Evolutionary conservation across 2,329 filamentous ascomycete genomes (phyloP).

Genomic region (Parastagonospora nodorum): DNA sequence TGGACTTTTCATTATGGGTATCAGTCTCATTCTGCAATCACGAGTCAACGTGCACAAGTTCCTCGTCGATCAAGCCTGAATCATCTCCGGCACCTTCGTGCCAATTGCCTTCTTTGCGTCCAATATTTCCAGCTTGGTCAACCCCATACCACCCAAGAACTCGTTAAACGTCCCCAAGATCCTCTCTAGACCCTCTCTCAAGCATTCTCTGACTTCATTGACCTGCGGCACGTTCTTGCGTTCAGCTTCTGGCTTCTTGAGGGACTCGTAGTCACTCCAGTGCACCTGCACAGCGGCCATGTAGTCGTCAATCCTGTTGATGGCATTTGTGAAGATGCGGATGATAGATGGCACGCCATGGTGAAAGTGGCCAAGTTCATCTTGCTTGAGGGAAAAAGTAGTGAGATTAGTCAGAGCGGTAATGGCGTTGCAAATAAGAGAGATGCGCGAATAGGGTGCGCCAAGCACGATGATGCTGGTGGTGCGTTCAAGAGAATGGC

Average conservation of each 20-base stretch:
- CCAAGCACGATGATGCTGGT: conserved; percentile 73
- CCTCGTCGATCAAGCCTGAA: conserved; percentile 8
- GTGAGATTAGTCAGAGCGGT: conserved; percentile 71
- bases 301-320: conserved; percentile 72
- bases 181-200: conserved; percentile 68
- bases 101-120: conserved; percentile 53
- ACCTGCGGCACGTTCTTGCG: conserved; percentile 64
- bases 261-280: conserved; percentile 76
- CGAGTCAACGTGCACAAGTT: too few species aligned
- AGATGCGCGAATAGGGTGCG: conserved; percentile 68
- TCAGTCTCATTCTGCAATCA: neutral
- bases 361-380: conserved; percentile 85
- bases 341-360: conserved; percentile 77
- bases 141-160: conserved; percentile 72
- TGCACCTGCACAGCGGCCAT: conserved; percentile 64
- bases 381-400: conserved; percentile 76
- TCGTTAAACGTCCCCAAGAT: conserved; percentile 74
- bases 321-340: conserved; percentile 70
- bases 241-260: conserved; percentile 50
- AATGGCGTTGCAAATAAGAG: conserved; percentile 57
- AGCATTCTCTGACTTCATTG: conserved; percentile 67
- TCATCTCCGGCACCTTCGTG: conserved; percentile 27
- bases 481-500: conserved; percentile 69
- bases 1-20: neutral
- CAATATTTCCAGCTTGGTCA: conserved; percentile 73